Conservation (phyloP, 192 early-diverging fungal species). For the Umbelopsis isabellina region DNA sequence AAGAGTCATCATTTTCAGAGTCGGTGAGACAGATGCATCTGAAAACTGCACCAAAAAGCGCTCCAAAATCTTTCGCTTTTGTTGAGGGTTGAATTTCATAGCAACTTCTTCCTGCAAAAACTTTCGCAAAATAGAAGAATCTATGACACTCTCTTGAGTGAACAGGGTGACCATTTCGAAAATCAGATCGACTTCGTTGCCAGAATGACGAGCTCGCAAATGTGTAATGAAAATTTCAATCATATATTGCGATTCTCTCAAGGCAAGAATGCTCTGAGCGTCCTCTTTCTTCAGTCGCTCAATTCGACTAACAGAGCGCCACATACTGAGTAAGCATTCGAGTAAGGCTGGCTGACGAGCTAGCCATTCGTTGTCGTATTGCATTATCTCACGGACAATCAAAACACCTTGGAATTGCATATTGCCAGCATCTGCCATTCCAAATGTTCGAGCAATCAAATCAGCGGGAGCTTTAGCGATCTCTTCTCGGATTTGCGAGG, state of each 20-base stretch:
- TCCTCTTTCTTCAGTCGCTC: conserved; percentile 52
- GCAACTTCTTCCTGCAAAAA: conserved; percentile 76
- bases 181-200: conserved; percentile 67
- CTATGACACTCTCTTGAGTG: conserved; percentile 66
- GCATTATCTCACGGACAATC: conserved; percentile 59
- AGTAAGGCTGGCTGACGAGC: conserved; percentile 45
- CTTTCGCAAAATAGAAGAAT: conserved; percentile 61
- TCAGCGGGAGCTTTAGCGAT: conserved; percentile 59
- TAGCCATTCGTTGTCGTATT: conserved; percentile 59
- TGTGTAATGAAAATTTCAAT: conserved; percentile 76
- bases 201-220: conserved; percentile 52
- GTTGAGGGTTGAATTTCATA: conserved; percentile 50
- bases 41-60: conserved; percentile 78
- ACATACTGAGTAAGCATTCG: conserved; percentile 54
- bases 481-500: conserved; percentile 64
- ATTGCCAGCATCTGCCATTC: conserved; percentile 30
- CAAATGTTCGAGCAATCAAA: conserved; percentile 55
- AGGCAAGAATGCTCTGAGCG: conserved; percentile 41
- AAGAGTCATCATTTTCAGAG: conserved; percentile 73
- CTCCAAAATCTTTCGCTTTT: conserved; percentile 73
- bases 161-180: conserved; percentile 79
- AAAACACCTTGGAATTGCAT: conserved; percentile 61
- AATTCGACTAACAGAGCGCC: conserved; percentile 48
- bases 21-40: conserved; percentile 59
- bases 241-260: conserved; percentile 62